Evolutionary conservation across 768 basidiomycete species (phyloP).

Genomic region (Boletus subparvulus): DNA sequence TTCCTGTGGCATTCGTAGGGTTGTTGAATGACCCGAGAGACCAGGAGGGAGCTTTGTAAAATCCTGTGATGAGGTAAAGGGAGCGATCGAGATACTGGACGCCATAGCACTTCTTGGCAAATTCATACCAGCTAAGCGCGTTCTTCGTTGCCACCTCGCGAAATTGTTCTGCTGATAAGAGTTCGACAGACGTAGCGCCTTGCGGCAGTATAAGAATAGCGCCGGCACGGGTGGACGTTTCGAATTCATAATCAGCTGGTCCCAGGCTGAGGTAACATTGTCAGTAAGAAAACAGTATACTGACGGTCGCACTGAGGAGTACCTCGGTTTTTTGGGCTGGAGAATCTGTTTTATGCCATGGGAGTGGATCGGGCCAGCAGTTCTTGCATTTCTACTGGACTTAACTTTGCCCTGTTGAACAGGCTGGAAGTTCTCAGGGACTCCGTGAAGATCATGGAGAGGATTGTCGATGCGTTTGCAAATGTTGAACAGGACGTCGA

Average conservation of each 20-base stretch:
- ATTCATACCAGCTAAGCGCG: not conserved
- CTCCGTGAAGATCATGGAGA: not conserved
- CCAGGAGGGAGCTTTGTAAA: not conserved
- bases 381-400: not conserved
- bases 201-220: not conserved
- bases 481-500: conserved; percentile 1
- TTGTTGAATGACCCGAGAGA: not conserved
- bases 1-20: not conserved
- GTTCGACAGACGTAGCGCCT: not conserved
- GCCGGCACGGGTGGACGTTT: not conserved
- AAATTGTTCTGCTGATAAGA: not conserved
- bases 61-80: conserved; percentile 3
- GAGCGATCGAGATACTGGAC: not conserved
- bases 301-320: not conserved
- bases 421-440: not conserved
- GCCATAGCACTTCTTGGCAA: not conserved
- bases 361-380: not conserved
- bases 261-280: not conserved
- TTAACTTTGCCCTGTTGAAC: not conserved
- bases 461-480: not conserved
- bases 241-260: not conserved
- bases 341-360: not conserved
- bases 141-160: not conserved
- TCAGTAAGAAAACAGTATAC: not conserved
- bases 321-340: not conserved